phyloP scores from a whole-genome alignment of 31 red algal genomes.

The Asparagopsis taxiformis region DNA sequence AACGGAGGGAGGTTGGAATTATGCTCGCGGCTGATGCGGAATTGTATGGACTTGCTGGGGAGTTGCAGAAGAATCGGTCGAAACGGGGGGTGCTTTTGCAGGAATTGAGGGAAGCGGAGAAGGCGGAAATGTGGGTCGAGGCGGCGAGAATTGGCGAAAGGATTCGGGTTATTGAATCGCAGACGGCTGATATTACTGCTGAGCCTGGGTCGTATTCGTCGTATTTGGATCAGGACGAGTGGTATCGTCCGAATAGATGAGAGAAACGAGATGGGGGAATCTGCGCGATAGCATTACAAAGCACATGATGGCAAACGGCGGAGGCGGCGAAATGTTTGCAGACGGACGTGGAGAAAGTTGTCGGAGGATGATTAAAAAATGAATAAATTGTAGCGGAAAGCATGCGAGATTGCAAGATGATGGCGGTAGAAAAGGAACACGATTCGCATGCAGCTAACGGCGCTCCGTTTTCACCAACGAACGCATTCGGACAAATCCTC shows the following conservation, averaged over 20 bases:
- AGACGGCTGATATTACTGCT: slow-evolving; percentile 12
- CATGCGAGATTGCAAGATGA: too few species aligned
- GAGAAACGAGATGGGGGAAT: too few species aligned
- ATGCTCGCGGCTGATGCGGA: slow-evolving; percentile 23
- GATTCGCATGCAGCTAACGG: too few species aligned
- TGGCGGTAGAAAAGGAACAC: too few species aligned
- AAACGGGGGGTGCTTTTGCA: slow-evolving; percentile 9
- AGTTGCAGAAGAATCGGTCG: slow-evolving; percentile 20
- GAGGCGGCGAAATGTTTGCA: too few species aligned
- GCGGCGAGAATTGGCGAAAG: neutral
- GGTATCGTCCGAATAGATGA: slow-evolving; percentile 35
- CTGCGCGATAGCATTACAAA: too few species aligned
- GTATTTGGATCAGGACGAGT: slow-evolving; percentile 29
- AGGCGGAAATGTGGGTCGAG: slow-evolving; percentile 1
- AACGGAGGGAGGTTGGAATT: slow-evolving; percentile 35
- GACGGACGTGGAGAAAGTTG: too few species aligned
- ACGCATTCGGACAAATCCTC: too few species aligned
- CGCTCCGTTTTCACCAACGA: too few species aligned
- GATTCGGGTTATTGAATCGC: neutral
- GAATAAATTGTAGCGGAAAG: too few species aligned
- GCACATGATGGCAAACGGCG: too few species aligned
- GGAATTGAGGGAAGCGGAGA: slow-evolving; percentile 16
- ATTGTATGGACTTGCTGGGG: slow-evolving; percentile 23
- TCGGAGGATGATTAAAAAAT: too few species aligned
- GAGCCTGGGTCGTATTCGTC: slow-evolving; percentile 35